Base-by-base conservation (phyloP, 345 rosid genomes). In the Salix suchowensis region DNA sequence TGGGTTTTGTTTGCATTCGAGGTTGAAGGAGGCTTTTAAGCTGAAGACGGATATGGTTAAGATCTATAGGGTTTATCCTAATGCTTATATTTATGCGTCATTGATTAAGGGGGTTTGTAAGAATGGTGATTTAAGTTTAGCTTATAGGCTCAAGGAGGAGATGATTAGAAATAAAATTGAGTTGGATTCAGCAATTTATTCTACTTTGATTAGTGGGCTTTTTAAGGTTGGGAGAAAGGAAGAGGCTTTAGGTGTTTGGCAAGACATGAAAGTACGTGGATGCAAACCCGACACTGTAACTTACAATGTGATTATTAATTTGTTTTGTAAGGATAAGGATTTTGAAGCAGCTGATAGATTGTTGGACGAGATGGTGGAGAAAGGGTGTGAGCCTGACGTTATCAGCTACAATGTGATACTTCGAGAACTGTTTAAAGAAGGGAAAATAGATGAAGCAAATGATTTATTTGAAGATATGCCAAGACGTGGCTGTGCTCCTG, bases 381-480 rank as follows among this genome's bases (percentile, higher is more conserved):
- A 82, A 54, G 91, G 93, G 30, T 82, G 84, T 82, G 89, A 84
- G 75, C 91, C 93, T 1, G 89, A 90, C 82, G 88, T 90, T 71
- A 85, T 87, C 37, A 89, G 89, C 78, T 92, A 87, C 76, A 93
- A 90, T 71, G 74, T 85, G 78, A 88, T 93, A 70, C 90, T 93
- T 58, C 76, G 81, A 10, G 84, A 76, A 65, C 82, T 93, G 82
- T 88, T 92, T 72, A 86, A 88, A 68, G 87, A 78, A 16, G 87
- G 88, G 60, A 93, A 84, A 36, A 85, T 85, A 84, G 77, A 75
- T 18, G 94, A 89, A 70, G 97, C 91, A 1, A 85, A 40, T 48
- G 93, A 93, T 75, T 79, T 95, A 73, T 88, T 95, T 58, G 93
- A 90, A 79, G 96, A 91, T 76, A 90, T 95, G 96, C 97, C 96